These are phyloP conservation scores for Tremellales sp. DNA, from an alignment of 1,284 basidiomycete genomes.

Conservation along the genomic window DNA sequence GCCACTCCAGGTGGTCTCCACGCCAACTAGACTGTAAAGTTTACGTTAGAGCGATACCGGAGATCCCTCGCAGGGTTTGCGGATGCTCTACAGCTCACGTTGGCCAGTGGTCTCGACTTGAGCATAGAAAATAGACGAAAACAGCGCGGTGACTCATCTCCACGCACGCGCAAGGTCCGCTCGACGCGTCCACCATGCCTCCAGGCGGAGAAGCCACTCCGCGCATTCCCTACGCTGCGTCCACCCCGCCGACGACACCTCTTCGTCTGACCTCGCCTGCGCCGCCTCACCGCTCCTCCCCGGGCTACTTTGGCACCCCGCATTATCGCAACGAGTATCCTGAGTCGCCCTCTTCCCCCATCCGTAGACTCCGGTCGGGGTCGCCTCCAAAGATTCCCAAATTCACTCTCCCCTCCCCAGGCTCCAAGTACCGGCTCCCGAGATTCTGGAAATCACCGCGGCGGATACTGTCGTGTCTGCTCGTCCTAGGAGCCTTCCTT, in stretches of 20 bases:
- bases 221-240: conserved; percentile 15
- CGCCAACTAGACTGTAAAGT: too few species aligned
- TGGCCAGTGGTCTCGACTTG: too few species aligned
- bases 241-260: conserved; percentile 16
- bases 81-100: too few species aligned
- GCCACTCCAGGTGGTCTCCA: too few species aligned
- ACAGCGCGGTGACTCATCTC: too few species aligned
- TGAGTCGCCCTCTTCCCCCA: conserved; percentile 21
- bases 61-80: too few species aligned
- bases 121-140: too few species aligned
- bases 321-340: conserved; percentile 12
- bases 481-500: conserved; percentile 4
- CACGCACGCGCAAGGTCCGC: too few species aligned
- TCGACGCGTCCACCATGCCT: too few species aligned
- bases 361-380: neutral
- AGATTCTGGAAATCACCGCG: conserved; percentile 15
- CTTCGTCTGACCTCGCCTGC: neutral
- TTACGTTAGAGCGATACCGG: too few species aligned
- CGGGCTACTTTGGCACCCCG: neutral
- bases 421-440: conserved; percentile 3
- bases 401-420: neutral
- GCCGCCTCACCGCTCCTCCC: neutral
- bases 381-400: neutral
- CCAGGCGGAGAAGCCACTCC: too few species aligned
- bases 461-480: conserved; percentile 4